Evolutionary conservation across 2,329 filamentous ascomycete species (phyloP).

Genomic region (Ophiostoma quercus): DNA sequence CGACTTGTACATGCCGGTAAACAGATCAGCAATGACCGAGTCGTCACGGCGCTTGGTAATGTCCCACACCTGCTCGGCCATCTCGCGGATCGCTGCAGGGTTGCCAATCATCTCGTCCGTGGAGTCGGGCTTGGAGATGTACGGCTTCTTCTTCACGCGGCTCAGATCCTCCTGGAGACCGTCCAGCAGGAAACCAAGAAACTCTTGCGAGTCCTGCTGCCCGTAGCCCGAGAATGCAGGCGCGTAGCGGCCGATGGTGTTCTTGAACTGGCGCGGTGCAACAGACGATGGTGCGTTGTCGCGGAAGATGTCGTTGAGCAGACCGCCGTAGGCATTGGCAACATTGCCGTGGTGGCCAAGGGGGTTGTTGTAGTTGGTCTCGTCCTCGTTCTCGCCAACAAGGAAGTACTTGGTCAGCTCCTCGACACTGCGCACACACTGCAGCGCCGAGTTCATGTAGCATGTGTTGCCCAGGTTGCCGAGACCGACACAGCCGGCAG

Average conservation of each 20-base stretch:
- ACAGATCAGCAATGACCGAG: constrained; percentile 90
- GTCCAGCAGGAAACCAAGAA: constrained; percentile 89
- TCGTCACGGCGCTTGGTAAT: constrained; percentile 91
- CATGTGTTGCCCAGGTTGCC: constrained; percentile 94
- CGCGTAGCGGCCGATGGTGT: constrained; percentile 71
- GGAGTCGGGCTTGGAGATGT: constrained; percentile 95
- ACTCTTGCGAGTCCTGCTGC: constrained; percentile 96
- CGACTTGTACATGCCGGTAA: constrained; percentile 97
- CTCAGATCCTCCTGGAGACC: constrained; percentile 93
- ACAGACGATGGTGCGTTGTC: constrained; percentile 62
- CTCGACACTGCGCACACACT: constrained; percentile 89
- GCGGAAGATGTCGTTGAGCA: constrained; percentile 74
- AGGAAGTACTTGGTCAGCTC: constrained; percentile 92
- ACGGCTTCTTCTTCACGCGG: constrained; percentile 89
- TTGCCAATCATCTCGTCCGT: constrained; percentile 93
- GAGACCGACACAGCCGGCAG: constrained; percentile 73
- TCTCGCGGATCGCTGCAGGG: constrained; percentile 69
- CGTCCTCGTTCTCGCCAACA: constrained; percentile 63
- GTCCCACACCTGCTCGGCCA: constrained; percentile 84
- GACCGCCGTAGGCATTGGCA: constrained; percentile 72
- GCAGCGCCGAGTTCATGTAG: constrained; percentile 97
- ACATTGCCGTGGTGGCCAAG: constrained; percentile 81
- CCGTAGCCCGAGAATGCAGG: constrained; percentile 88
- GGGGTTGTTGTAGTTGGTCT: constrained; percentile 81
- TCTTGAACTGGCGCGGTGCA: constrained; percentile 76